A percentile compares a stretch with the other conserved stretches of the same genome.
Evolutionary conservation across 306 rosid species (phyloP).

Genomic region (Quercus variabilis): DNA sequence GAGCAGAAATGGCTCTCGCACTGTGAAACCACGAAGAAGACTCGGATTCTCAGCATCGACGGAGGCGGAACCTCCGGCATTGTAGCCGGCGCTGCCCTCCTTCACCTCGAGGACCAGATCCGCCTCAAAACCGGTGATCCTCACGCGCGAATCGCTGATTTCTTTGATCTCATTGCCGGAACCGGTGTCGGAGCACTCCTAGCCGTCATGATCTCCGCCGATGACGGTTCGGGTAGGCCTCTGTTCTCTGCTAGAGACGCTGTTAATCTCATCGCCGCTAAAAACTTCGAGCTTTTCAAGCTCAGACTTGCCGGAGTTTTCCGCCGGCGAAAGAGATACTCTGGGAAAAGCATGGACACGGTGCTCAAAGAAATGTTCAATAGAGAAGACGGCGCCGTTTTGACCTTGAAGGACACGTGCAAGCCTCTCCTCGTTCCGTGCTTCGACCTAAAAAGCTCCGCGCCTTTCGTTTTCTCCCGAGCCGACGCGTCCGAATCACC

Average conservation of each 20-base stretch:
- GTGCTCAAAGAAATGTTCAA: slow-evolving; percentile 54
- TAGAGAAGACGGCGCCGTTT: slow-evolving; percentile 42
- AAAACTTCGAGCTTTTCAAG: slow-evolving; percentile 51
- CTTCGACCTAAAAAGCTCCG: slow-evolving; percentile 91
- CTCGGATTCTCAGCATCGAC: slow-evolving; percentile 90
- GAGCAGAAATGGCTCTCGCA: slow-evolving; percentile 98
- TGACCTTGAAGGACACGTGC: slow-evolving; percentile 85
- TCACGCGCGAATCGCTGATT: slow-evolving; percentile 66
- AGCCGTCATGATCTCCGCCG: slow-evolving; percentile 70
- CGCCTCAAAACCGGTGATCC: slow-evolving; percentile 75
- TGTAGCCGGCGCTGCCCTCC: slow-evolving; percentile 71
- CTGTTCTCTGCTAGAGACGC: slow-evolving; percentile 71
- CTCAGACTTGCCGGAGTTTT: slow-evolving; percentile 31
- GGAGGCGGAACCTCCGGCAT: slow-evolving; percentile 80
- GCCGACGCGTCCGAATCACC: slow-evolving; percentile 92
- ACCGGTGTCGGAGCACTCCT: slow-evolving; percentile 87
- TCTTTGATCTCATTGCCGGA: slow-evolving; percentile 83
- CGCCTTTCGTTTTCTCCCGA: slow-evolving; percentile 91
- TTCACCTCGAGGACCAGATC: slow-evolving; percentile 96
- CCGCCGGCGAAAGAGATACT: slow-evolving; percentile 48
- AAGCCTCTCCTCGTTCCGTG: slow-evolving; percentile 86
- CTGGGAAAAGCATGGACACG: slow-evolving; percentile 63
- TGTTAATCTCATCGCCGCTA: slow-evolving; percentile 29
- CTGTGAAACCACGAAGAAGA: slow-evolving; percentile 51
- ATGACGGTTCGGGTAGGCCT: slow-evolving; percentile 69